These are phyloP conservation scores for Fomitopsis betulina DNA, from an alignment of 1,284 basidiomycete genomes.

Conservation along the genomic window DNA sequence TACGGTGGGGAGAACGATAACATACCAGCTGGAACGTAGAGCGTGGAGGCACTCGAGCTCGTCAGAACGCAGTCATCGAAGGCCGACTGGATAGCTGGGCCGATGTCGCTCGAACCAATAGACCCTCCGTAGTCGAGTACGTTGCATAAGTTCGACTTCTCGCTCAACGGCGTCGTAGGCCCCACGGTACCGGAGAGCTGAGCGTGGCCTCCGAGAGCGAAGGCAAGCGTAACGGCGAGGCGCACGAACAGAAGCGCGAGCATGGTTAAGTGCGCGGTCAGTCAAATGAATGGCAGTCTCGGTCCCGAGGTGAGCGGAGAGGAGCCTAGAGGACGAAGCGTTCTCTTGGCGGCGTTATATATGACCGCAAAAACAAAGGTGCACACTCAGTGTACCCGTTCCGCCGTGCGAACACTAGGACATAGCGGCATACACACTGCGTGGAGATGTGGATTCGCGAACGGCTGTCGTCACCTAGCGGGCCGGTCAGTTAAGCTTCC, in stretches of 20 bases:
- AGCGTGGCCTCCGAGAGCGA: conserved; percentile 5
- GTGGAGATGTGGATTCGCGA: too few species aligned
- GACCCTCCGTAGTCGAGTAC: conserved; percentile 29
- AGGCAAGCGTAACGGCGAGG: background rate
- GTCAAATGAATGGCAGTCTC: background rate
- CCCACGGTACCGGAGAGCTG: conserved; percentile 28
- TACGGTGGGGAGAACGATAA: background rate
- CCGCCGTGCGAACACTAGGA: too few species aligned
- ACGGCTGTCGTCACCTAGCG: background rate
- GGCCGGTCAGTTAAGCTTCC: background rate
- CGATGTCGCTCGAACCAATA: conserved; percentile 30
- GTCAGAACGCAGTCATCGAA: conserved; percentile 28
- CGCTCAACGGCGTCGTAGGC: conserved; percentile 22
- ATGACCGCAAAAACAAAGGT: background rate
- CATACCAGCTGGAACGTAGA: conserved; percentile 26
- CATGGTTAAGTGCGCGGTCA: background rate
- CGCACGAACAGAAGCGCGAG: background rate
- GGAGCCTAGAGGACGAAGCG: background rate
- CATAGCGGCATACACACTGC: too few species aligned
- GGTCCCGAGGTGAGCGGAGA: background rate
- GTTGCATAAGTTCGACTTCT: conserved; percentile 27
- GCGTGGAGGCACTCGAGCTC: conserved; percentile 23
- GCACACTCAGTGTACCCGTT: too few species aligned
- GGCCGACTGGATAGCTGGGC: conserved; percentile 29
- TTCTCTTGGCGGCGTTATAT: background rate